Percentiles rank a stretch among this genome's conserved stretches.
Evolutionary conservation across 352 stramenopile species (phyloP).

Genomic region (Globisporangium irregulare): DNA sequence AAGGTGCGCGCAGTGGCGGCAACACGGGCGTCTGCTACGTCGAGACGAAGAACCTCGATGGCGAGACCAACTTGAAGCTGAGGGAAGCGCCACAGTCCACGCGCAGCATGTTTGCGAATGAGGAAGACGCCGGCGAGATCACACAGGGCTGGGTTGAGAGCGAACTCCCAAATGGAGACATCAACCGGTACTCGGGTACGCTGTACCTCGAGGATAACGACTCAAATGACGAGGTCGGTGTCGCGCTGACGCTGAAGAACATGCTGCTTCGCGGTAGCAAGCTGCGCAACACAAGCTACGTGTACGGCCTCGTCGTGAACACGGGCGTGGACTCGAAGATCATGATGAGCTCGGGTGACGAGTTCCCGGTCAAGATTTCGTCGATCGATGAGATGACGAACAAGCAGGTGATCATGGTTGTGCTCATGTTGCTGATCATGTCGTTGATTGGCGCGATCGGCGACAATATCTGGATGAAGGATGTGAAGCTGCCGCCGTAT

Average conservation of each 20-base stretch:
- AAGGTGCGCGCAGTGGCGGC: conserved; percentile 48
- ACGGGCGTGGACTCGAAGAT: conserved; percentile 92
- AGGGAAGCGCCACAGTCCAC: conserved; percentile 60
- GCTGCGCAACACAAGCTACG: conserved; percentile 87
- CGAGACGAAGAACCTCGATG: conserved; percentile 88
- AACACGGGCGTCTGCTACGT: conserved; percentile 86
- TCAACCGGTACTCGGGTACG: conserved; percentile 76
- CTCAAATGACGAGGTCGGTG: conserved; percentile 36
- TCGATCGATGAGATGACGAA: conserved; percentile 88
- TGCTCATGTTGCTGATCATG: conserved; percentile 69
- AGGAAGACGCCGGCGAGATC: conserved; percentile 61
- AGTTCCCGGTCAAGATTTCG: conserved; percentile 79
- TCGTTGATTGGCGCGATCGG: conserved; percentile 64
- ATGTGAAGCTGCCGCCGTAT: conserved; percentile 33
- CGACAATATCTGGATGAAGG: conserved; percentile 53
- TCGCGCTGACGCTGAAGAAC: conserved; percentile 82
- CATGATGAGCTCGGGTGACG: conserved; percentile 87
- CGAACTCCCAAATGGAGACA: conserved; percentile 78
- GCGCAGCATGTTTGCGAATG: conserved; percentile 61
- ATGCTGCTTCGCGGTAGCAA: conserved; percentile 89
- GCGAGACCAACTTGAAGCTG: conserved; percentile 86
- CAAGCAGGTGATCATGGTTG: conserved; percentile 79
- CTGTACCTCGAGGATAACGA: conserved; percentile 58
- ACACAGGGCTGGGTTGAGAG: conserved; percentile 75
- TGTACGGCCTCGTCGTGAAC: conserved; percentile 92